Conservation (phyloP, 2,329 filamentous ascomycete genomes). For the Tolypocladium tropicale region DNA sequence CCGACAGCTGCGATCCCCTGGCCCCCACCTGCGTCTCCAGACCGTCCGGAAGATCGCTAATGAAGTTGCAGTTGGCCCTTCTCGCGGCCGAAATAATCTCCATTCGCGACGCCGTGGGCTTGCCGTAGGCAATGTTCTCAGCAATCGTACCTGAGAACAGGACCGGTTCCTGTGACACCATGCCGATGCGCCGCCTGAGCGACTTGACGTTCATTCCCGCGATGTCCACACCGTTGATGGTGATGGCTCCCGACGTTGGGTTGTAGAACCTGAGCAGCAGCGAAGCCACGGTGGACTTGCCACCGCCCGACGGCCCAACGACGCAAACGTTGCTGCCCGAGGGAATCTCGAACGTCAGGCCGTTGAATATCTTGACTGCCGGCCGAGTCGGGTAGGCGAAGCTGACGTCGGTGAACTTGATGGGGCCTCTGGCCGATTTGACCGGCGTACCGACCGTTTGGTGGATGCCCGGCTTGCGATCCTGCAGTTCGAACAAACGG, state of each 20-base stretch:
- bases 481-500: conserved; percentile 89
- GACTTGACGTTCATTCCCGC: conserved; percentile 86
- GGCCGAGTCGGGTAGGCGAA: conserved; percentile 94
- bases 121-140: conserved; percentile 87
- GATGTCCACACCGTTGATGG: conserved; percentile 77
- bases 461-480: conserved; percentile 77
- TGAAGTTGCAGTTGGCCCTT: conserved; percentile 93
- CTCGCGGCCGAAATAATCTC: conserved; percentile 82
- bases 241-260: conserved; percentile 65
- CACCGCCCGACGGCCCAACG: conserved; percentile 89
- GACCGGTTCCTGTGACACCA: conserved; percentile 92
- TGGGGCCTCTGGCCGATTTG: conserved; percentile 74
- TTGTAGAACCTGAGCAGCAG: conserved; percentile 86
- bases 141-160: conserved; percentile 78
- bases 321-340: conserved; percentile 93
- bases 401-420: conserved; percentile 73
- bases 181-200: conserved; percentile 80
- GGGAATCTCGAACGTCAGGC: conserved; percentile 81
- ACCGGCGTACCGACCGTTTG: conserved; percentile 75
- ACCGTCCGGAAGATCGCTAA: conserved; percentile 91
- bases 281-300: conserved; percentile 93
- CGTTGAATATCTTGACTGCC: conserved; percentile 82
- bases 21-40: conserved; percentile 90
- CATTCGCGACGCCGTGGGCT: conserved; percentile 62
- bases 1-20: conserved; percentile 84